Base-by-base conservation (phyloP, 305 asterid genomes). In the Fraxinus albicans region DNA sequence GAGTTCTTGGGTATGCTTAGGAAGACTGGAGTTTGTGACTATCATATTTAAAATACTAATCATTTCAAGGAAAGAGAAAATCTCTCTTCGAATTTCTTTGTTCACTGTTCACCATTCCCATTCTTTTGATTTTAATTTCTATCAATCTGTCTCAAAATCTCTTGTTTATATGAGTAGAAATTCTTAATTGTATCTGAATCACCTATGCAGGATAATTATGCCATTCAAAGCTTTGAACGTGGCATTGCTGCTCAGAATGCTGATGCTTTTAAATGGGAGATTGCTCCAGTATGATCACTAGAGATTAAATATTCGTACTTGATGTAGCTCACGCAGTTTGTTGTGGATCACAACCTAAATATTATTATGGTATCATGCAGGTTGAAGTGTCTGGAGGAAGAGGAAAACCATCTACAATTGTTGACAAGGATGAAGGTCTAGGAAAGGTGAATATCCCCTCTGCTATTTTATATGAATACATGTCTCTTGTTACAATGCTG, bases 371-470 rank as follows among this genome's bases (percentile, higher is more conserved):
- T 15, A 70, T 73, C 69, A 53, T 87, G 85, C 90, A 96, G 99
- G 98, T 95, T 84, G 97, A 96, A 87, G 98, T 96, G 47, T 82
- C 98, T 81, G 99, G 97, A 23, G 98, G 98, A 35, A 92, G 99
- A 88, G 99, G 99, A 87, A 89, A 90, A 77, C 98, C 97, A 35
- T 91, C 98, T 78, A 92, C 92, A 75, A 83, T 90, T 85, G 83
- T 83, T 8, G 83, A 83, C 42, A 83, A 36, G 77, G 86, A 83
- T 79, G 86, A 83, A 70, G 80, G 83, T 78, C 50, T 83, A 38
- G 83, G 80, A 73, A 83, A 83, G 86, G 80, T 73, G 47, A 78
- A 69, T 8, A 8, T 76, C 29, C 53, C 72, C 73, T 44, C 9
- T 65, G 15, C 40, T 70, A 70, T 77, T 81, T 58, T 19, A 58